A percentile compares a stretch with the other conserved stretches of the same genome.
Evolutionary conservation across 1,139 yeast genomes (phyloP).

Genomic region (Sugiyamaella castrensis): DNA sequence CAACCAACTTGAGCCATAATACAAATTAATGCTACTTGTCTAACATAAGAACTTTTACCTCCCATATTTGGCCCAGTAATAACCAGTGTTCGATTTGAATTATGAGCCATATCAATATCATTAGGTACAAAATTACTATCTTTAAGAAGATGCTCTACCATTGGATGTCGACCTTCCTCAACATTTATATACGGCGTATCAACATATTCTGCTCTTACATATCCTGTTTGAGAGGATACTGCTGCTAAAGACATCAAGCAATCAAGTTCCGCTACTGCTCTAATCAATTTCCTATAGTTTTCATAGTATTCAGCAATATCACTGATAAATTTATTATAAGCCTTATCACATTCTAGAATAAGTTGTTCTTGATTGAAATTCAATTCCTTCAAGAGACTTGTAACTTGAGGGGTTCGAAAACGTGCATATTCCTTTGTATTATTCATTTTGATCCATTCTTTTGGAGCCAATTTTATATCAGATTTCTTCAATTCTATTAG

Average conservation of each 20-base stretch:
- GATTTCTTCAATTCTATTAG: conserved; percentile 70
- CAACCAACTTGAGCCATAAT: conserved; percentile 90
- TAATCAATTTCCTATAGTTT: conserved; percentile 49
- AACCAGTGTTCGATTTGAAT: conserved; percentile 48
- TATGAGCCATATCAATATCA: conserved; percentile 50
- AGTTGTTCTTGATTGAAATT: conserved; percentile 65
- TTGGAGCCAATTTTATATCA: conserved; percentile 57
- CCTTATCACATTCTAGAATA: conserved; percentile 51
- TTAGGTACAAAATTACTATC: conserved; percentile 62
- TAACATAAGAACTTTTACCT: conserved; percentile 67
- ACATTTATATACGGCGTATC: conserved; percentile 48
- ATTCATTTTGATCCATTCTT: conserved; percentile 70
- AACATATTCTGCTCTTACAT: conserved; percentile 55
- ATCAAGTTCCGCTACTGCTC: conserved; percentile 61
- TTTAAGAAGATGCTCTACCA: conserved; percentile 54
- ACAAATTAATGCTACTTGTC: conserved; percentile 58
- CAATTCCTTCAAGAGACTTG: conserved; percentile 50
- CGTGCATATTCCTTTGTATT: conserved; percentile 71
- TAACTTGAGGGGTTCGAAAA: conserved; percentile 62
- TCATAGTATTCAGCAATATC: conserved; percentile 49
- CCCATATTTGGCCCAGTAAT: conserved; percentile 80
- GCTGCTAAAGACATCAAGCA: conserved; percentile 71
- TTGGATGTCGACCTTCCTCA: conserved; percentile 71
- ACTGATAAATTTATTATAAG: conserved; percentile 51
- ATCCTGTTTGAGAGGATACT: conserved; percentile 51